Conservation (phyloP, 345 rosid species). For the Carallia brachiata region DNA sequence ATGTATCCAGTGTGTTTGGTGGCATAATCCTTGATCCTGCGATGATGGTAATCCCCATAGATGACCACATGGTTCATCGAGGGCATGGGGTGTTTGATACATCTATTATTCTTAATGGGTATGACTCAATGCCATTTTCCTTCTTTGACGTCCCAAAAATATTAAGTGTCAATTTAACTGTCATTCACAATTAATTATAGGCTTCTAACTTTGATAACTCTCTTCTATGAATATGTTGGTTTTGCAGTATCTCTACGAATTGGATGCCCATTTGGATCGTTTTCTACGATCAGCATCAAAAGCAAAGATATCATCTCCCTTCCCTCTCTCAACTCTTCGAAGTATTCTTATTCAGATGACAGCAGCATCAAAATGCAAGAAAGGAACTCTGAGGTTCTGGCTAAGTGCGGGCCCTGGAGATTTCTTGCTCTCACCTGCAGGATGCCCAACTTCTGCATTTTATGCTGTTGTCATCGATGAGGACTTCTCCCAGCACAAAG, state of each 20-base stretch:
- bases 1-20: conserved; percentile 65
- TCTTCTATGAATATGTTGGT: background rate
- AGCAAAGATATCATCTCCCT: conserved; percentile 59
- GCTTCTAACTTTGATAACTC: background rate
- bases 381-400: conserved; percentile 67
- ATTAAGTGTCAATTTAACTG: too few species aligned
- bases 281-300: conserved; percentile 55
- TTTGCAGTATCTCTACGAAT: conserved; percentile 53
- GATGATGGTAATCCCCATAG: conserved; percentile 68
- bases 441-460: conserved; percentile 58
- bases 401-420: conserved; percentile 67
- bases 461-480: conserved; percentile 63
- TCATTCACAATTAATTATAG: background rate
- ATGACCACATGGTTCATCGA: conserved; percentile 79
- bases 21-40: conserved; percentile 70
- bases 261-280: conserved; percentile 65
- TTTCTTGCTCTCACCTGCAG: conserved; percentile 61
- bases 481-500: conserved; percentile 45
- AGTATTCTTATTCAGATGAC: conserved; percentile 61
- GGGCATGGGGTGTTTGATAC: conserved; percentile 78
- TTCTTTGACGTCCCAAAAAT: background rate
- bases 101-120: conserved; percentile 61
- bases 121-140: conserved; percentile 7
- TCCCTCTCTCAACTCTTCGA: conserved; percentile 51
- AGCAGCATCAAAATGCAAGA: conserved; percentile 49